Evolutionary conservation across 2,329 filamentous ascomycete species (phyloP).

Genomic region (Hirsutella minnesotensis): DNA sequence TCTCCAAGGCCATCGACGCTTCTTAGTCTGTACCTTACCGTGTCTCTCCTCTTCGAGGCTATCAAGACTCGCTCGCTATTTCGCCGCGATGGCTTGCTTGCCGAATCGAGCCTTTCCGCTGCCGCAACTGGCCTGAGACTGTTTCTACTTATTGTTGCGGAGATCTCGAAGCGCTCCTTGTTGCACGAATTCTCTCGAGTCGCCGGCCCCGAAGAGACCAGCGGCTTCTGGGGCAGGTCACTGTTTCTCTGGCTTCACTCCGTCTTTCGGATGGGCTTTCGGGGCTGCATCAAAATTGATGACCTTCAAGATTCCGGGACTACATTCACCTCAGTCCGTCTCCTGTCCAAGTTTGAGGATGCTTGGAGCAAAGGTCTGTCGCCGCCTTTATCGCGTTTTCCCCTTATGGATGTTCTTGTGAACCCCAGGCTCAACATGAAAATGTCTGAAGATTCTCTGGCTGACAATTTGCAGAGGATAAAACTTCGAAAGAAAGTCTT

Average conservation of each 20-base stretch:
- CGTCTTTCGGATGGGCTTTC: conserved; percentile 17
- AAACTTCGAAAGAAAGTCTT: conserved; percentile 2
- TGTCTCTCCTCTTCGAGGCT: conserved; percentile 27
- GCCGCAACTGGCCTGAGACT: conserved; percentile 18
- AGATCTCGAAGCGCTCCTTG: conserved; percentile 10
- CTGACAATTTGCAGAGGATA: not conserved
- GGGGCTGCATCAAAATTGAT: conserved; percentile 15
- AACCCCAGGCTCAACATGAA: too few species aligned
- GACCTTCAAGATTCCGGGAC: conserved; percentile 17
- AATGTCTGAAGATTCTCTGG: too few species aligned
- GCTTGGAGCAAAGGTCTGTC: not conserved
- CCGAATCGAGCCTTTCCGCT: conserved; percentile 18
- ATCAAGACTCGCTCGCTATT: conserved; percentile 20
- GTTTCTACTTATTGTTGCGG: conserved; percentile 22
- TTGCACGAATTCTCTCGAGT: not conserved
- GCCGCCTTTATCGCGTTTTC: not conserved
- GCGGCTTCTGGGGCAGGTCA: conserved; percentile 12
- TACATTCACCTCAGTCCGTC: conserved; percentile 1
- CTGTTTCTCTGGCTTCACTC: conserved; percentile 17
- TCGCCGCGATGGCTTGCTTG: conserved; percentile 3
- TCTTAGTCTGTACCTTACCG: conserved; percentile 25
- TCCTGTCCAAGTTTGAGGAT: not conserved
- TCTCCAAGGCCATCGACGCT: conserved; percentile 27
- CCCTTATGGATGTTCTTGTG: too few species aligned
- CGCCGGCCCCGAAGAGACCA: conserved; percentile 9